These are phyloP conservation scores for Cronartium quercuum DNA, from an alignment of 1,284 basidiomycete species.

Conservation along the genomic window DNA sequence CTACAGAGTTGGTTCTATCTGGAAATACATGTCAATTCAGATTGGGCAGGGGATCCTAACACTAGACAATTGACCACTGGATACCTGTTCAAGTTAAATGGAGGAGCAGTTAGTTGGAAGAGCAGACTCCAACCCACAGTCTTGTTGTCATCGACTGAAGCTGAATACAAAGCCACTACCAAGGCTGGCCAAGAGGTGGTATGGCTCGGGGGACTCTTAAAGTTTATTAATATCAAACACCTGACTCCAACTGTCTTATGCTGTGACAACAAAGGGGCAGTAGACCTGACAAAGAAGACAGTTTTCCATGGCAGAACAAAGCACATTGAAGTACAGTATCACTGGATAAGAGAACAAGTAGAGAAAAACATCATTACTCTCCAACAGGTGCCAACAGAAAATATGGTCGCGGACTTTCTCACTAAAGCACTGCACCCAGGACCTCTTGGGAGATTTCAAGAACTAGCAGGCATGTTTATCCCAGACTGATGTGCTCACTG, in stretches of 20 bases:
- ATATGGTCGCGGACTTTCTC: background rate
- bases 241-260: background rate
- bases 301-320: background rate
- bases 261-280: background rate
- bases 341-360: background rate
- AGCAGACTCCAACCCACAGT: conserved; percentile 25
- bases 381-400: background rate
- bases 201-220: background rate
- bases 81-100: conserved; percentile 11
- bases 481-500: background rate
- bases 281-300: background rate
- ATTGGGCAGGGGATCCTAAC: conserved; percentile 32
- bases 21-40: conserved; percentile 13
- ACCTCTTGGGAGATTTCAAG: background rate
- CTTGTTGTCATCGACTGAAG: conserved; percentile 25
- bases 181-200: conserved; percentile 7
- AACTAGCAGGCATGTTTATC: background rate
- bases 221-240: background rate
- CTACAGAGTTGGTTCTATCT: background rate
- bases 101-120: conserved; percentile 21
- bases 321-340: no score
- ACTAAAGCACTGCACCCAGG: background rate
- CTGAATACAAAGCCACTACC: conserved; percentile 25
- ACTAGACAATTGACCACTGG: conserved; percentile 28
- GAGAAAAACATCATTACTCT: background rate